Base-by-base conservation (phyloP, 768 basidiomycete genomes). In the Amanita subjunquillea region DNA sequence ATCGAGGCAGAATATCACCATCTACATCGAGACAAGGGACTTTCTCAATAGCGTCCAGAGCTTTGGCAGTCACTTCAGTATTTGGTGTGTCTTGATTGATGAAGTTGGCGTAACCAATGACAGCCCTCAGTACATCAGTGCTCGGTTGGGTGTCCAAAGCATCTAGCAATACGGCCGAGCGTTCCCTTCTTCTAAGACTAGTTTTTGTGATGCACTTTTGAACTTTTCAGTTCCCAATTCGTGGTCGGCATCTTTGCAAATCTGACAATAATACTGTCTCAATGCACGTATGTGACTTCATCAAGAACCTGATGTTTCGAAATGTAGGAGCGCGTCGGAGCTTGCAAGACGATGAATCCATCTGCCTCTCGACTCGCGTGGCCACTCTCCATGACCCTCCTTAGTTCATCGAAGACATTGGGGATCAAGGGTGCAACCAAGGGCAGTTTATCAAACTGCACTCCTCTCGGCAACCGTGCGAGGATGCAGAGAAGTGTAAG, bases 321-420 rank as follows among this genome's bases (percentile, higher is more conserved):
- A 29, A 50, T 9, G 29, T 50, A 50, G 6, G 39, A 41, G 15
- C 49, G 49, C 8, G 49, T 50, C 13, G 49, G 49, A 27, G 49
- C 39, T 13, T 39, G 49, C 6, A 50, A 15, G 12, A 23, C 8
- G 15, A 50, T 39, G 8, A 30, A 40, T 9, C 38, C 49, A 29
- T 50, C 49, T 17, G 49, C 22, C 29, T 50, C 49, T 9, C 49
- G 37, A 10, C 15, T 50, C 27, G 39, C 49, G 10, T 23, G 49
- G 7, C 49, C 38, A 29, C 49, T 50, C 27, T 22, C 49, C 13
- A 50, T 23, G 22, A 50, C n/a, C 23, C 13, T 29, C 12, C 15
- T 40, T 37, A 50, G 22, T 23, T 20, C 38, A 25, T 50, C 29
- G 23, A 40, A 40, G 27, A 13, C 36, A 10, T 41, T 20, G 4